Evolutionary conservation across 495 filamentous ascomycete genomes (phyloP).

Genomic region (Umbilicaria muhlenbergii): DNA sequence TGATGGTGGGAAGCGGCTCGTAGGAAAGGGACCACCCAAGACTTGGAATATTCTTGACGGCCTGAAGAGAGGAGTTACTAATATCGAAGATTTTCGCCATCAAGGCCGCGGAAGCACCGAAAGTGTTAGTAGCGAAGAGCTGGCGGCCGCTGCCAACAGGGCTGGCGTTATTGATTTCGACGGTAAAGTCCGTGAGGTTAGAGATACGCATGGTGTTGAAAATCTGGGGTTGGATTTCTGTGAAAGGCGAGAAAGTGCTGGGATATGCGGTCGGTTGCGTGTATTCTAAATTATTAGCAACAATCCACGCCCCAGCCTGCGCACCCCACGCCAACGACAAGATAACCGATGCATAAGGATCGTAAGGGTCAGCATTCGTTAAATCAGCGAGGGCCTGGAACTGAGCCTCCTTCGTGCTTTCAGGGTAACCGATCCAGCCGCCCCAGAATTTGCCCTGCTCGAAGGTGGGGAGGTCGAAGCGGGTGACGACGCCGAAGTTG

Average conservation of each 20-base stretch:
- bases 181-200: conserved; percentile 21
- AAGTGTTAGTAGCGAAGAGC: conserved; percentile 7
- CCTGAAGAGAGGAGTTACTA: conserved; percentile 7
- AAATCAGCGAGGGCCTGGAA: conserved; percentile 2
- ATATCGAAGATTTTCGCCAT: conserved; percentile 8
- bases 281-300: conserved; percentile 14
- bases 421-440: conserved; percentile 10
- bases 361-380: conserved; percentile 6
- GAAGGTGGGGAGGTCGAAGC: conserved; percentile 16
- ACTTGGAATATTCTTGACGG: neutral
- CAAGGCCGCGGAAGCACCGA: conserved; percentile 2
- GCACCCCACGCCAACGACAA: conserved; percentile 7
- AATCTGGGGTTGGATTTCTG: conserved; percentile 12
- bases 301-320: neutral
- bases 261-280: conserved; percentile 16
- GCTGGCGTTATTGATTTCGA: conserved; percentile 6
- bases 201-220: conserved; percentile 19
- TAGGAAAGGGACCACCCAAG: conserved; percentile 13
- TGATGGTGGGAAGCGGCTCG: conserved; percentile 13
- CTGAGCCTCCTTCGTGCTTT: neutral
- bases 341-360: conserved; percentile 17
- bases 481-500: conserved; percentile 26
- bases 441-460: conserved; percentile 25
- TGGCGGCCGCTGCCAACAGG: conserved; percentile 4
- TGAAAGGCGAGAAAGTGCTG: conserved; percentile 16